These are phyloP conservation scores for Dioszegia crocea DNA, from an alignment of 768 basidiomycete genomes.

Conservation along the genomic window DNA sequence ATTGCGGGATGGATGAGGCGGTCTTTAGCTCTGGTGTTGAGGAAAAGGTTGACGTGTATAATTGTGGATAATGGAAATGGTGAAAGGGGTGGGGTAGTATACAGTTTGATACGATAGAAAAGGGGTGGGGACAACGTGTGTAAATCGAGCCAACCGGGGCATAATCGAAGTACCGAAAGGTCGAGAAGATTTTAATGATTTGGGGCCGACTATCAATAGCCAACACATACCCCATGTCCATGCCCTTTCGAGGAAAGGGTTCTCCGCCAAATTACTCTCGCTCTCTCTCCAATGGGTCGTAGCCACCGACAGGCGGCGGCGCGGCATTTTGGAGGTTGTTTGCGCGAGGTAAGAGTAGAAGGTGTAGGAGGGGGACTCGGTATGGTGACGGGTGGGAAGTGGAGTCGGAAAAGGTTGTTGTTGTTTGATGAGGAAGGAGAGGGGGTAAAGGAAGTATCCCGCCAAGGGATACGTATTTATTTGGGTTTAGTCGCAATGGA, in stretches of 20 bases:
- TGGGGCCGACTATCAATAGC: constrained; percentile 34
- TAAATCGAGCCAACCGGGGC: not conserved
- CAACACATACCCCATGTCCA: constrained; percentile 39
- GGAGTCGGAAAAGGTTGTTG: constrained; percentile 29
- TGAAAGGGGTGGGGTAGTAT: not conserved
- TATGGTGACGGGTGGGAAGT: constrained; percentile 19
- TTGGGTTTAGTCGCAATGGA: constrained; percentile 20
- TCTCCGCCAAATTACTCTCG: constrained; percentile 5
- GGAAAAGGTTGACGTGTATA: not conserved
- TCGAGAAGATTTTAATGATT: not conserved
- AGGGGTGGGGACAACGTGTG: constrained; percentile 6
- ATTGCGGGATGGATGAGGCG: constrained; percentile 52
- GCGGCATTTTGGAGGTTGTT: constrained; percentile 44
- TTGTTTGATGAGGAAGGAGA: constrained; percentile 12
- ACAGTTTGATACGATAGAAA: constrained; percentile 8
- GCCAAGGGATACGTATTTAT: constrained; percentile 36
- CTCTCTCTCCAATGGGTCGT: not conserved
- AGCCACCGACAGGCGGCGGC: constrained; percentile 39
- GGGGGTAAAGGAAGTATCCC: constrained; percentile 15
- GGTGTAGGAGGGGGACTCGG: constrained; percentile 23
- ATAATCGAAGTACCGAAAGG: constrained; percentile 11
- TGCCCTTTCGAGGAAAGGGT: constrained; percentile 43
- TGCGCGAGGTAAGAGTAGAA: constrained; percentile 3
- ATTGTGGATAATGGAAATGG: not conserved
- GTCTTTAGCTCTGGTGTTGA: constrained; percentile 15